phyloP scores from a whole-genome alignment of 495 filamentous ascomycete species.

The Aspergillus bridgeri region DNA sequence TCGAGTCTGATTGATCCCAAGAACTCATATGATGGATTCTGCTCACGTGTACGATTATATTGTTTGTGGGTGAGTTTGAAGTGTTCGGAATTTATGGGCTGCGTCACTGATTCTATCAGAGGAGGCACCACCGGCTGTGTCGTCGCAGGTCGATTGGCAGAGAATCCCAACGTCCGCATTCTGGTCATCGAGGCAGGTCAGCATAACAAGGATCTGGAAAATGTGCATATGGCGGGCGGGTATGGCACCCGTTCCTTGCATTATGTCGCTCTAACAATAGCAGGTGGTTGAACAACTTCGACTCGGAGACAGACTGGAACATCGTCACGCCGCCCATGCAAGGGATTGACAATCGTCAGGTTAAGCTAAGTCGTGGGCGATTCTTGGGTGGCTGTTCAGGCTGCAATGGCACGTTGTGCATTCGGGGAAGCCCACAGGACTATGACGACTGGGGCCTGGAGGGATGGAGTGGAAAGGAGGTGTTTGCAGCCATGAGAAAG shows the following conservation, averaged over 20 bases:
- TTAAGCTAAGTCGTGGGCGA: slow-evolving; percentile 57
- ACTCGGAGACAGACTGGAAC: slow-evolving; percentile 55
- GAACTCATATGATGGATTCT: neutral
- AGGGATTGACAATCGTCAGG: slow-evolving; percentile 51
- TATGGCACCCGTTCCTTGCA: slow-evolving; percentile 9
- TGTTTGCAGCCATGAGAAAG: slow-evolving; percentile 52
- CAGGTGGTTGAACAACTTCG: slow-evolving; percentile 43
- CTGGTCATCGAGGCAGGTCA: slow-evolving; percentile 56
- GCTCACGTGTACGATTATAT: neutral
- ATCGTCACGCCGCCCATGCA: slow-evolving; percentile 52
- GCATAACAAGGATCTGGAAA: slow-evolving; percentile 42
- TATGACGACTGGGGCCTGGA: slow-evolving; percentile 59
- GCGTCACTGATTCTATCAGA: slow-evolving; percentile 20
- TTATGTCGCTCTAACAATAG: neutral
- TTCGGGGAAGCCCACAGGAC: slow-evolving; percentile 56
- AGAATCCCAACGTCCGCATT: slow-evolving; percentile 49
- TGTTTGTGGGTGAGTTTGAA: neutral
- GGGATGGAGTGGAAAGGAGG: slow-evolving; percentile 52
- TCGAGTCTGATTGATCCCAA: neutral
- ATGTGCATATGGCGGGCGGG: slow-evolving; percentile 47
- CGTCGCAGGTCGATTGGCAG: slow-evolving; percentile 59
- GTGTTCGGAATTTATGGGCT: neutral
- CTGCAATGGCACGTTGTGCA: slow-evolving; percentile 60
- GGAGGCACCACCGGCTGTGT: slow-evolving; percentile 61
- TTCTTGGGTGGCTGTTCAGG: slow-evolving; percentile 58